A percentile compares a stretch with the other conserved stretches of the same genome.
phyloP scores from a whole-genome alignment of 768 basidiomycete species.

The Xerocomus potaroensis region DNA sequence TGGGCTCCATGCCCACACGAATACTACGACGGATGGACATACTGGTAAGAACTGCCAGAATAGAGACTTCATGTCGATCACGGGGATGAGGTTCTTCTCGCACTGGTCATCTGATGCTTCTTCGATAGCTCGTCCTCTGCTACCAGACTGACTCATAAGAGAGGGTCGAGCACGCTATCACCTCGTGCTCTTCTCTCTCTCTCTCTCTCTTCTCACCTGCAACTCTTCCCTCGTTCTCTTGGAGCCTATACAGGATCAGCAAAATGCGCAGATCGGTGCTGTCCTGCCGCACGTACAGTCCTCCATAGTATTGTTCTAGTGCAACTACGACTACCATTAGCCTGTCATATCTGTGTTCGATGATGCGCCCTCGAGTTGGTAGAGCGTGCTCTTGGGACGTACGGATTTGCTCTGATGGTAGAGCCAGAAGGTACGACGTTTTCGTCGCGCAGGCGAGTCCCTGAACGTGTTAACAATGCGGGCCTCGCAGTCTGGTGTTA shows the following conservation, averaged over 20 bases:
- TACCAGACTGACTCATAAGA: too few relatives aligned
- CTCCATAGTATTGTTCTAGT: slow-evolving; percentile 52
- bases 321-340: slow-evolving; percentile 41
- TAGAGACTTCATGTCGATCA: too few relatives aligned
- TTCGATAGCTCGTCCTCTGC: too few relatives aligned
- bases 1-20: too few relatives aligned
- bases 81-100: too few relatives aligned
- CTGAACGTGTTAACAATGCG: slow-evolving; percentile 46
- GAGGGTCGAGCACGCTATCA: too few relatives aligned
- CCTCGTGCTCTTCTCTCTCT: too few relatives aligned
- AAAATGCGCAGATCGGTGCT: slow-evolving; percentile 36
- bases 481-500: slow-evolving; percentile 37
- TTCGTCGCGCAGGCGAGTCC: slow-evolving; percentile 31
- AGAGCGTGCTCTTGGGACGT: not conserved
- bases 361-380: not conserved
- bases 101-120: too few relatives aligned
- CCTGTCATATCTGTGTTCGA: slow-evolving; percentile 26
- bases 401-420: slow-evolving; percentile 47
- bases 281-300: slow-evolving; percentile 54
- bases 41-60: too few relatives aligned
- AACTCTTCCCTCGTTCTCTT: too few relatives aligned
- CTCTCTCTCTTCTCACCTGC: too few relatives aligned
- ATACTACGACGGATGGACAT: too few relatives aligned
- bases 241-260: slow-evolving; percentile 47
- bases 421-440: slow-evolving; percentile 10